These are phyloP conservation scores for Boletus tylopilopsis DNA, from an alignment of 768 basidiomycete species.

Conservation along the genomic window DNA sequence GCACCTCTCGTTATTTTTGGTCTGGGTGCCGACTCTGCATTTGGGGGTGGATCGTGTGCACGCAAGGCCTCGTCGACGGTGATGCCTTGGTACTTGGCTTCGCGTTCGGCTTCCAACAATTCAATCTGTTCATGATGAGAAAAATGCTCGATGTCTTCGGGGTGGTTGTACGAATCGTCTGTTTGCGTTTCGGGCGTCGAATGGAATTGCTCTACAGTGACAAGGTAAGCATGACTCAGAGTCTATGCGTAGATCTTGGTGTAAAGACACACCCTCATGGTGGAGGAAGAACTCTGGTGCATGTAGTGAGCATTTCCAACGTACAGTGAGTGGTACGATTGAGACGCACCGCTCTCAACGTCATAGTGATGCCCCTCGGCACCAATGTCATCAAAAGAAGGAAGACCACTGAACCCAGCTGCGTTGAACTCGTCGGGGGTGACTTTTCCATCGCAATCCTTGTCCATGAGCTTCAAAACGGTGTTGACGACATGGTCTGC, in stretches of 20 bases:
- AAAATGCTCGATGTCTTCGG: conserved; percentile 93
- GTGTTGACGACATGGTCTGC: conserved; percentile 72
- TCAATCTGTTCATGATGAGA: conserved; percentile 86
- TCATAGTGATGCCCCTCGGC: conserved; percentile 95
- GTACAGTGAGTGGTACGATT: neutral
- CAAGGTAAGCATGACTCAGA: neutral
- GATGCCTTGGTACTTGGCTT: conserved; percentile 82
- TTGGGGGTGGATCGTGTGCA: conserved; percentile 38
- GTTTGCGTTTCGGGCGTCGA: conserved; percentile 97
- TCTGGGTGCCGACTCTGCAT: conserved; percentile 27
- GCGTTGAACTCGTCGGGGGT: conserved; percentile 66
- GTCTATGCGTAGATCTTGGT: neutral
- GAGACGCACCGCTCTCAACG: conserved; percentile 72
- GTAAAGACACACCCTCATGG: conserved; percentile 83
- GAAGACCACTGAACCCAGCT: conserved; percentile 71
- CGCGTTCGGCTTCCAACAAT: conserved; percentile 73
- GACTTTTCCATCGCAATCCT: conserved; percentile 67
- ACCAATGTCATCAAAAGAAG: conserved; percentile 79
- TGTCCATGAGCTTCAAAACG: conserved; percentile 70
- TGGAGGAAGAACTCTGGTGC: conserved; percentile 86
- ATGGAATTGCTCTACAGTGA: conserved; percentile 76
- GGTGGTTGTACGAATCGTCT: conserved; percentile 90
- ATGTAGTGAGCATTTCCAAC: neutral
- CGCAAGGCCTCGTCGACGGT: conserved; percentile 64
- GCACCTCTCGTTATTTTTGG: conserved; percentile 54